Base-by-base conservation (phyloP, 1,284 basidiomycete species). In the Puccinia horiana region DNA sequence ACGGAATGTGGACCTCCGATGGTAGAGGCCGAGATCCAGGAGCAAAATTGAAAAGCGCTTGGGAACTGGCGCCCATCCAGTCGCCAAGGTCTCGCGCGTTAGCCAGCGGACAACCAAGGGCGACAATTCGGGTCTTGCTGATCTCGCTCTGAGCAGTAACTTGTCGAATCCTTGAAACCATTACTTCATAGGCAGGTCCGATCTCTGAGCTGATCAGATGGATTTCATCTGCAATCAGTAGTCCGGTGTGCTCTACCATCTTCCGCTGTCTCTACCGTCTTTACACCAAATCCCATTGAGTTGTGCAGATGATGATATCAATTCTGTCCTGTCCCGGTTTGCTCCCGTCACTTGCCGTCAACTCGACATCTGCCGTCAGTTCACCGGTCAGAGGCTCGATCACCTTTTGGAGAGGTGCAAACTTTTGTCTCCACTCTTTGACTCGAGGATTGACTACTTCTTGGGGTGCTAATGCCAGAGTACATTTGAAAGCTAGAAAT, bases 1-100 rank as follows among this genome's bases (percentile, higher is more conserved):
- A 95, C 86, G 98, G 96, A 11, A 99, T 89, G 86, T 99, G 96
- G 72, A 99, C 96, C 84, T 99, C 96, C 91, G 99, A 93, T 83
- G 98, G 96, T 2, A 98, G 89, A 1, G 95, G 95, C 42, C 96
- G 93, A 26, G 96, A 94, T n/a, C n/a, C n/a, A n/a, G n/a, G n/a
- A n/a, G n/a, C n/a, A n/a, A n/a, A n/a, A n/a, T n/a, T n/a, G n/a
- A 99, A 98, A 84, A 98, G 93, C 9, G 93, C 93, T 86, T 96
- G 94, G 5, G 92, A 92, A 0, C 93, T 92, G 0, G 93, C 95
- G 47, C 96, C 96, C 87, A 99, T 94, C 97, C 97, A 99, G 86
- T 98, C 96, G 47, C 96, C 95, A 0, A 99, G 89, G 87, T 99
- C 96, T 37, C 93, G 90, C 0, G 95, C 96, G 85, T 99, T 98